A percentile compares a stretch with the other conserved stretches of the same genome.
Conservation (phyloP, 2,329 filamentous ascomycete species). For the Emericellopsis cladophorae region DNA sequence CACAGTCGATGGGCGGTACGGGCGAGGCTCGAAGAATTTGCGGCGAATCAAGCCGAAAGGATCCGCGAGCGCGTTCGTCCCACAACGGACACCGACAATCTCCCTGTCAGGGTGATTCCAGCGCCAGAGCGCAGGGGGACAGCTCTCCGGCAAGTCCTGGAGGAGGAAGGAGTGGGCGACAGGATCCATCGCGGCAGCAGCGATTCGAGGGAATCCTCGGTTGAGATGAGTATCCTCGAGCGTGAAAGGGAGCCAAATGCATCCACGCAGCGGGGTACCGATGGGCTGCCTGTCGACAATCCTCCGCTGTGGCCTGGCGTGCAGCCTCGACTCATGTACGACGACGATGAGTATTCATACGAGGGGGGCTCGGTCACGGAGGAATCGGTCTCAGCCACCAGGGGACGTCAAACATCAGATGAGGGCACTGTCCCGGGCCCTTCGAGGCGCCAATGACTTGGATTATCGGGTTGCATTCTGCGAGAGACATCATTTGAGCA, state of each 20-base stretch:
- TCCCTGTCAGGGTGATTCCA: slow-evolving; percentile 49
- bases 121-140: slow-evolving; percentile 46
- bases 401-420: neutral
- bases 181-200: neutral
- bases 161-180: slow-evolving; percentile 32
- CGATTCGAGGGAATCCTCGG: slow-evolving; percentile 9
- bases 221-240: slow-evolving; percentile 4
- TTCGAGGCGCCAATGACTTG: neutral
- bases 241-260: slow-evolving; percentile 11
- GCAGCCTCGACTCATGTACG: slow-evolving; percentile 15
- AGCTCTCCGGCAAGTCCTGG: slow-evolving; percentile 41
- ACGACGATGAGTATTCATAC: slow-evolving; percentile 19
- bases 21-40: slow-evolving; percentile 46
- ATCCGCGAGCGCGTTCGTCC: slow-evolving; percentile 43
- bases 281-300: slow-evolving; percentile 15
- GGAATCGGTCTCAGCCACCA: neutral
- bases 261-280: slow-evolving; percentile 8
- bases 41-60: slow-evolving; percentile 46
- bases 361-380: slow-evolving; percentile 11
- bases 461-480: neutral
- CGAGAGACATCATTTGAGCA: neutral
- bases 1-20: slow-evolving; percentile 40
- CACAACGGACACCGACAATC: slow-evolving; percentile 37
- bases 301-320: slow-evolving; percentile 32
- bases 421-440: neutral